phyloP scores from a whole-genome alignment of 2,329 filamentous ascomycete genomes.

The Botrytis hyacinthi region DNA sequence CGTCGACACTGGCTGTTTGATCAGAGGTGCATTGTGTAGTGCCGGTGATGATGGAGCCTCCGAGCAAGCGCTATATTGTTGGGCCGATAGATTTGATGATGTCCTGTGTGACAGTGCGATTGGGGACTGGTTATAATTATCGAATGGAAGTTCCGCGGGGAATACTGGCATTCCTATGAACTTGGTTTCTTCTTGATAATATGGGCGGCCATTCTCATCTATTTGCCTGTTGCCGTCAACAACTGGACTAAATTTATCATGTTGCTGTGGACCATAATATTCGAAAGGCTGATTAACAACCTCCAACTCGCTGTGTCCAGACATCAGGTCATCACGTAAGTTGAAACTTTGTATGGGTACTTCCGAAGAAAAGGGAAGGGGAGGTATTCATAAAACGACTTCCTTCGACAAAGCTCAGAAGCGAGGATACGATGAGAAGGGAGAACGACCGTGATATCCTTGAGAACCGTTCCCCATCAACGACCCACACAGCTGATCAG shows the following conservation, averaged over 20 bases:
- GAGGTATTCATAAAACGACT: background rate
- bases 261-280: slow-evolving; percentile 3
- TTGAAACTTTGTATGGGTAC: background rate
- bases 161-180: slow-evolving; percentile 16
- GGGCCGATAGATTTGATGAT: slow-evolving; percentile 4
- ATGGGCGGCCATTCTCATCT: background rate
- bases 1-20: background rate
- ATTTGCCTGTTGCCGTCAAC: background rate
- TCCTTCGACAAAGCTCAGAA: background rate
- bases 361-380: background rate
- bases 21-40: background rate
- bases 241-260: background rate
- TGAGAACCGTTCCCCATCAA: background rate
- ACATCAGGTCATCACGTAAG: slow-evolving; percentile 16
- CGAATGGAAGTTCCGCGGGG: slow-evolving; percentile 2
- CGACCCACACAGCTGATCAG: slow-evolving; percentile 7
- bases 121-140: background rate
- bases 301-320: slow-evolving; percentile 15
- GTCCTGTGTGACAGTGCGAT: slow-evolving; percentile 3
- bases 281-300: slow-evolving; percentile 13
- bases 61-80: background rate
- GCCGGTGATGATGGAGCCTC: background rate
- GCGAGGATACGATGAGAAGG: background rate
- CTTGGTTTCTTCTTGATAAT: slow-evolving; percentile 8
- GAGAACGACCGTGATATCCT: slow-evolving; percentile 1